Base-by-base conservation (phyloP, 148 eudicot genomes). In the Arctostaphylos glauca region DNA sequence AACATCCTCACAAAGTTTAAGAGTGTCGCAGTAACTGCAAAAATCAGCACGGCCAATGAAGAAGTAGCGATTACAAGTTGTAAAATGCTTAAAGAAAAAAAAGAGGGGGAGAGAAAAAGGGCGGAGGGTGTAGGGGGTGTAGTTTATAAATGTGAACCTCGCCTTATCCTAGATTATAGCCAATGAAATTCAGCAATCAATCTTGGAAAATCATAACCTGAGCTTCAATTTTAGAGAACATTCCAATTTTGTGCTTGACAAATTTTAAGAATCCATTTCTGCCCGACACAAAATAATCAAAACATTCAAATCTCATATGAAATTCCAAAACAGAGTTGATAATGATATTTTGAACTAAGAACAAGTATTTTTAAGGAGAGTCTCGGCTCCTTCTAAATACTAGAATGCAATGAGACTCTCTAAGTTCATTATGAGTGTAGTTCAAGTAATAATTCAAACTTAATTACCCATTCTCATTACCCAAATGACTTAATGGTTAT, bases 1-100 rank as follows among this genome's bases (percentile, higher is more conserved):
- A 91, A 94, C 86, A 92, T 64, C 87, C 92, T 91, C 90, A 87
- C 92, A 88, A 95, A 95, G 91, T 94, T 95, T 84, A 90, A 86
- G 75, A 95, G 88, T 81, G 97, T 95, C 71, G 86, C 92, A 49
- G 92, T 91, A 81, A 93, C 98, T 95, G 97, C 91, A 88, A 54
- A 74, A 60, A 84, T 62, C 82, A 81, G 53, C 38, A 18, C 23
- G 0, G 41, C 15, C 80, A 84, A 66, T 15, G 54, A 76, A 15
- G 71, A 66, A 66, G 71, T 23, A 66, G 71, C 71, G 6, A 64
- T 16, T 13, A 25, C 41, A 10, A 66, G 10, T 66, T 31, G 44
- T 66, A 66, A 16, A 15, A 66, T 31, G 38, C 38, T 31, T 31
- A 31, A 31, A n/a, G n/a, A n/a, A 31, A 31, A 31, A 31, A 31